Conservation (phyloP, 2,329 filamentous ascomycete species). For the Fusarium tjaetaba region DNA sequence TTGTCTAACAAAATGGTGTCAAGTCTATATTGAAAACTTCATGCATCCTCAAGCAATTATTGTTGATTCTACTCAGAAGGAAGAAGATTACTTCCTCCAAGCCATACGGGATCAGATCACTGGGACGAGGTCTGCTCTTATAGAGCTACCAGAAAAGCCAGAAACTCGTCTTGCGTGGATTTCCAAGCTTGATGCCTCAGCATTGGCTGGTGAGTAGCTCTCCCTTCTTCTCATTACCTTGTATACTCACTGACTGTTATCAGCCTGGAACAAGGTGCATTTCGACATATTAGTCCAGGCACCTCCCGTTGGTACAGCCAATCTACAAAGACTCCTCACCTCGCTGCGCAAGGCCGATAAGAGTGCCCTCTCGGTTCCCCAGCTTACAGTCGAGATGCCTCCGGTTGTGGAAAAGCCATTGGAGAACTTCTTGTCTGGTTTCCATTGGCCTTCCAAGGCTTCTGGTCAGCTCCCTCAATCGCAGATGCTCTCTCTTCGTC, state of each 20-base stretch:
- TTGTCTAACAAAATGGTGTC: slow-evolving; percentile 1
- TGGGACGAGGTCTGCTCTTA: slow-evolving; percentile 67
- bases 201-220: slow-evolving; percentile 67
- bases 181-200: slow-evolving; percentile 76
- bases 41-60: slow-evolving; percentile 82
- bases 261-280: slow-evolving; percentile 80
- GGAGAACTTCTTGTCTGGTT: slow-evolving; percentile 68
- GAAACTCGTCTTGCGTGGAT: slow-evolving; percentile 79
- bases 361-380: slow-evolving; percentile 72
- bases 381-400: slow-evolving; percentile 87
- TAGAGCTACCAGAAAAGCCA: slow-evolving; percentile 75
- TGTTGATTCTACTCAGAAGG: slow-evolving; percentile 72
- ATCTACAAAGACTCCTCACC: slow-evolving; percentile 77
- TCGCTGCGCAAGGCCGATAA: slow-evolving; percentile 83
- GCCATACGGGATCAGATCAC: slow-evolving; percentile 66
- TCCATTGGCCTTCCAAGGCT: slow-evolving; percentile 71
- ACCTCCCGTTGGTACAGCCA: slow-evolving; percentile 74
- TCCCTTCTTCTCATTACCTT: slow-evolving; percentile 23
- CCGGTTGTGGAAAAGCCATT: slow-evolving; percentile 72
- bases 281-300: slow-evolving; percentile 89
- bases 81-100: slow-evolving; percentile 74
- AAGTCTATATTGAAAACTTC: slow-evolving; percentile 74
- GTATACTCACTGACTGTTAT: slow-evolving; percentile 24
- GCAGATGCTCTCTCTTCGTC: slow-evolving; percentile 75
- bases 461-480: slow-evolving; percentile 52